These are phyloP conservation scores for Marasmius oreades DNA, from an alignment of 1,284 basidiomycete species.

Conservation along the genomic window DNA sequence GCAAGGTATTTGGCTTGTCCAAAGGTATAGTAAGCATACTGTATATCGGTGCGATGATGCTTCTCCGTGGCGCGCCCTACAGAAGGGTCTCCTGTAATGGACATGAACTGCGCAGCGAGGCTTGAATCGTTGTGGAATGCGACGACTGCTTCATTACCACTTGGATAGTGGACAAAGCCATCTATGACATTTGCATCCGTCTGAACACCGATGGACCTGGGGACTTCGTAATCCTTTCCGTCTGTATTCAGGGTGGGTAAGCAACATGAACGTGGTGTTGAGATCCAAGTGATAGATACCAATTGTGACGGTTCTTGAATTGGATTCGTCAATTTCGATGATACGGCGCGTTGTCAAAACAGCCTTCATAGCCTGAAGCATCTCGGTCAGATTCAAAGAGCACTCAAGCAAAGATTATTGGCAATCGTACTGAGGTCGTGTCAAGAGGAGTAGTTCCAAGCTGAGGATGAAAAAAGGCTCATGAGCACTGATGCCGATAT, in stretches of 20 bases:
- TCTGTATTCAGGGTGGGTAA: background rate
- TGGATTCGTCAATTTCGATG: background rate
- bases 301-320: background rate
- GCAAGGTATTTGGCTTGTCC: background rate
- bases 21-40: slow-evolving; percentile 1
- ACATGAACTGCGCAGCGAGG: background rate
- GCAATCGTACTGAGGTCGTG: background rate
- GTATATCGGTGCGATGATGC: background rate
- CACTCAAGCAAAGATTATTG: background rate
- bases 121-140: background rate
- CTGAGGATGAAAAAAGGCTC: no score
- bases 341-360: background rate
- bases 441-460: background rate
- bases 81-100: background rate
- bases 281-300: background rate
- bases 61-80: slow-evolving; percentile 1
- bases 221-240: background rate
- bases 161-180: background rate
- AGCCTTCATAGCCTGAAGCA: background rate
- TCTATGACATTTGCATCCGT: background rate
- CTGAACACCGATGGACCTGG: slow-evolving; percentile 1
- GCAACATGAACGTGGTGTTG: background rate
- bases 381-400: background rate
- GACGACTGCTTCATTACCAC: background rate
- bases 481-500: background rate